Conservation (phyloP, 768 basidiomycete species). For the Coprinopsis sp. region DNA sequence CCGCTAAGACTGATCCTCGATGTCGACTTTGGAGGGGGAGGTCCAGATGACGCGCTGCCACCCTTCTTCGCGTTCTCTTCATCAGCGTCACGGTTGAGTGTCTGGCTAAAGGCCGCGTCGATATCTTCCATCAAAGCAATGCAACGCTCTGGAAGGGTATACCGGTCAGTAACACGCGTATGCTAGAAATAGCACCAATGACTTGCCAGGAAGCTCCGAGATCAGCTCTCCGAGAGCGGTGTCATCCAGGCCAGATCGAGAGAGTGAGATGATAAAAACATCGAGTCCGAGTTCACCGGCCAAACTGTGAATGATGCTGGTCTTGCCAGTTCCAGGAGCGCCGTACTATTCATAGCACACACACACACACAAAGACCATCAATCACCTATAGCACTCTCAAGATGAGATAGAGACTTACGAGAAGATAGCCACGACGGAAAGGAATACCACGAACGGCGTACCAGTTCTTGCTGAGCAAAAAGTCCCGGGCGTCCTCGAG, state of each 20-base stretch:
- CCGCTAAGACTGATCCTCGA: slow-evolving; percentile 44
- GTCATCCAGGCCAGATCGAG: slow-evolving; percentile 61
- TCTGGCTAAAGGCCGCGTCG: slow-evolving; percentile 64
- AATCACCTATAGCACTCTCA: background rate
- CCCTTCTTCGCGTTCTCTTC: background rate
- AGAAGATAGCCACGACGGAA: slow-evolving; percentile 79
- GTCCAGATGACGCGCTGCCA: background rate
- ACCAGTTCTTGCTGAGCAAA: slow-evolving; percentile 65
- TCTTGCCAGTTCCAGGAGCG: slow-evolving; percentile 75
- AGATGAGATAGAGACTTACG: slow-evolving; percentile 23
- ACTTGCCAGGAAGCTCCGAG: slow-evolving; percentile 50
- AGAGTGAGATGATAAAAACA: slow-evolving; percentile 69
- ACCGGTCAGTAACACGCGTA: slow-evolving; percentile 1
- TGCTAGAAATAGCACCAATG: background rate
- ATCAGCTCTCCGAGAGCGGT: slow-evolving; percentile 52
- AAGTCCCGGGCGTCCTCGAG: slow-evolving; percentile 71
- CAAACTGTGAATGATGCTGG: slow-evolving; percentile 69
- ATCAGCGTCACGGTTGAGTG: slow-evolving; percentile 36
- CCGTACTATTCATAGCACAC: slow-evolving; percentile 46
- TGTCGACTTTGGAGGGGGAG: background rate
- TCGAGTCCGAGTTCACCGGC: slow-evolving; percentile 76
- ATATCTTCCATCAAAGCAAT: slow-evolving; percentile 84
- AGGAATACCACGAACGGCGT: slow-evolving; percentile 71
- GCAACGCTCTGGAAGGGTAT: slow-evolving; percentile 39
- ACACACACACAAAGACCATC: background rate